Evolutionary conservation across 2,329 filamentous ascomycete species (phyloP).

Genomic region (Neoarthrinium moseri): DNA sequence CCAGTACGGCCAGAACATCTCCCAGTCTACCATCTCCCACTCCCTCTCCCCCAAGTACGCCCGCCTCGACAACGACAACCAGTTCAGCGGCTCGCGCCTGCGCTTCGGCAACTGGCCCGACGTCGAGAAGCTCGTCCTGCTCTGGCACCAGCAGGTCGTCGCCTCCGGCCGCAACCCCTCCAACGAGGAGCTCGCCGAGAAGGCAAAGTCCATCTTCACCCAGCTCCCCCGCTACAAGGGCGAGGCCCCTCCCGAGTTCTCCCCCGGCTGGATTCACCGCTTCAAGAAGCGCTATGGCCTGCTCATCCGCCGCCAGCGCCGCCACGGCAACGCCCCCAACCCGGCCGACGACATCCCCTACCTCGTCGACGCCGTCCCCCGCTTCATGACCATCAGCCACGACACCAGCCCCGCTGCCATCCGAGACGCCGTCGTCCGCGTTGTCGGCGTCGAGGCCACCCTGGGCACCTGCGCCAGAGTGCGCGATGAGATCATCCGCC

Average conservation of each 20-base stretch:
- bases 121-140: slow-evolving; percentile 80
- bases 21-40: slow-evolving; percentile 63
- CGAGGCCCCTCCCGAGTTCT: slow-evolving; percentile 60
- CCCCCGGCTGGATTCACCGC: slow-evolving; percentile 62
- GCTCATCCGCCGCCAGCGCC: slow-evolving; percentile 54
- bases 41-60: slow-evolving; percentile 62
- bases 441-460: slow-evolving; percentile 53
- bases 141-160: slow-evolving; percentile 53
- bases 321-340: slow-evolving; percentile 47
- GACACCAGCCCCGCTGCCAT: slow-evolving; percentile 62
- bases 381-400: slow-evolving; percentile 56
- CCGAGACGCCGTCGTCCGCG: slow-evolving; percentile 53
- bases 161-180: slow-evolving; percentile 55
- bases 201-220: slow-evolving; percentile 58
- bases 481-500: slow-evolving; percentile 55
- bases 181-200: slow-evolving; percentile 62
- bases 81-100: slow-evolving; percentile 60
- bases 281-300: slow-evolving; percentile 64
- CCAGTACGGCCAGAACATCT: slow-evolving; percentile 59
- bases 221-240: slow-evolving; percentile 60
- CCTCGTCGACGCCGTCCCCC: slow-evolving; percentile 58
- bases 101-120: slow-evolving; percentile 65
- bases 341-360: slow-evolving; percentile 58
- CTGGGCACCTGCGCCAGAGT: slow-evolving; percentile 56
- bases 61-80: slow-evolving; percentile 58